Percentiles rank a stretch among this genome's conserved stretches.
These are phyloP conservation scores for Lachnellula cervina DNA, from an alignment of 2,329 filamentous ascomycete species.

Conservation along the genomic window DNA sequence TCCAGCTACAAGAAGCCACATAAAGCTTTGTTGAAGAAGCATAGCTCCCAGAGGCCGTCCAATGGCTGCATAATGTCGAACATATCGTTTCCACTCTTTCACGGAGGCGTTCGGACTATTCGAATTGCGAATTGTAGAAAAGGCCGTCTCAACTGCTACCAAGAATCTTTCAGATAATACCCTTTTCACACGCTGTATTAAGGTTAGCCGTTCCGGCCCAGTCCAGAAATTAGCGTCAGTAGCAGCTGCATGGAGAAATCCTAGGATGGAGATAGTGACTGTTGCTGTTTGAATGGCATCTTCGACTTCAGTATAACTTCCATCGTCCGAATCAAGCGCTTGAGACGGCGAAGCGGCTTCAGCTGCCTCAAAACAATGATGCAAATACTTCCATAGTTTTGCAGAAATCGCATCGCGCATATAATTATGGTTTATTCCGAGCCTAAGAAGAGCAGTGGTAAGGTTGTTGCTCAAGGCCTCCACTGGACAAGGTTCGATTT, in stretches of 20 bases:
- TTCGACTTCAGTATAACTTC: conserved; percentile 45
- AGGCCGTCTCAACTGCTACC: conserved; percentile 79
- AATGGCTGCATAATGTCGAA: conserved; percentile 74
- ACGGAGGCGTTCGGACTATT: conserved; percentile 59
- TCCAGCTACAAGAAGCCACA: conserved; percentile 74
- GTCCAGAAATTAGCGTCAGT: conserved; percentile 78
- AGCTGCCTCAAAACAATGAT: conserved; percentile 61
- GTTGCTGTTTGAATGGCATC: conserved; percentile 67
- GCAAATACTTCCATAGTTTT: conserved; percentile 67
- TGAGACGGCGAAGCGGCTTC: conserved; percentile 49
- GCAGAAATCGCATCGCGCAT: conserved; percentile 63
- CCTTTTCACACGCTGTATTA: conserved; percentile 66
- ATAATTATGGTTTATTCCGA: conserved; percentile 68
- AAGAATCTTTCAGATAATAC: conserved; percentile 82
- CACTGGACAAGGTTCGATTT: conserved; percentile 82
- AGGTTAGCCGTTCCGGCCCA: conserved; percentile 63
- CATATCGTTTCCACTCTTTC: conserved; percentile 83
- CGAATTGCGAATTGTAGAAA: conserved; percentile 84
- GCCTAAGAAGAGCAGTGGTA: conserved; percentile 71
- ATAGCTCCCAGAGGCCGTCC: conserved; percentile 85
- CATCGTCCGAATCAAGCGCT: conserved; percentile 50
- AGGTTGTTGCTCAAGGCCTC: conserved; percentile 77
- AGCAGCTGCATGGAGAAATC: conserved; percentile 80
- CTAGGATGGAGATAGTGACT: conserved; percentile 78
- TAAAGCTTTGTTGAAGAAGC: conserved; percentile 83